Percentiles rank a stretch among this genome's conserved stretches.
Evolutionary conservation across 1,139 yeast species (phyloP).

Genomic region (Geotrichum aggregatum): DNA sequence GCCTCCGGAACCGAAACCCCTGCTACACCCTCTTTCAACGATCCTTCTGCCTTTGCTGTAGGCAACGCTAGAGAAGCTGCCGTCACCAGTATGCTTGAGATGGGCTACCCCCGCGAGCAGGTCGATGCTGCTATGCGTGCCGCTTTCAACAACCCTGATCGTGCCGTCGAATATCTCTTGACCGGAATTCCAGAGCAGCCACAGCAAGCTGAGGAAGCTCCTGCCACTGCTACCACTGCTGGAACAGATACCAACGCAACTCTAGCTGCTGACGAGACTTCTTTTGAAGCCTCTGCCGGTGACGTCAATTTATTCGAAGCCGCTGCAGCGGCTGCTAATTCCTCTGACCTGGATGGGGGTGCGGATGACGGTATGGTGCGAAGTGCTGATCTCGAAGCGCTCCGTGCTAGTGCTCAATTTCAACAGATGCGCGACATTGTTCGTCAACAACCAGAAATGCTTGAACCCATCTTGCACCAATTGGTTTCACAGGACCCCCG

Average conservation of each 20-base stretch:
- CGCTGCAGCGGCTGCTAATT: constrained; percentile 60
- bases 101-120: constrained; percentile 89
- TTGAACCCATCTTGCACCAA: constrained; percentile 80
- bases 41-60: constrained; percentile 46
- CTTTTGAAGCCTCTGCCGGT: constrained; percentile 35
- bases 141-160: constrained; percentile 94
- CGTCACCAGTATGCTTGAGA: constrained; percentile 79
- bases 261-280: constrained; percentile 55
- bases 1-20: constrained; percentile 34
- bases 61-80: constrained; percentile 66
- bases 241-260: constrained; percentile 35
- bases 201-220: constrained; percentile 34
- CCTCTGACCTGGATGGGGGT: constrained; percentile 29
- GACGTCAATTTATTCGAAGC: constrained; percentile 64
- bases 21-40: constrained; percentile 32
- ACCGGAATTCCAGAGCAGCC: constrained; percentile 81
- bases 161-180: constrained; percentile 92
- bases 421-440: constrained; percentile 71
- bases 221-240: constrained; percentile 30
- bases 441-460: constrained; percentile 82
- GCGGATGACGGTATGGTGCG: constrained; percentile 30
- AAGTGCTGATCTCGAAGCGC: constrained; percentile 33
- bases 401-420: constrained; percentile 45
- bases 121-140: constrained; percentile 91
- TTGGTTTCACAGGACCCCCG: constrained; percentile 82